These are phyloP conservation scores for Desmodesmus armatus DNA, from an alignment of 139 green algal species.

Conservation along the genomic window DNA sequence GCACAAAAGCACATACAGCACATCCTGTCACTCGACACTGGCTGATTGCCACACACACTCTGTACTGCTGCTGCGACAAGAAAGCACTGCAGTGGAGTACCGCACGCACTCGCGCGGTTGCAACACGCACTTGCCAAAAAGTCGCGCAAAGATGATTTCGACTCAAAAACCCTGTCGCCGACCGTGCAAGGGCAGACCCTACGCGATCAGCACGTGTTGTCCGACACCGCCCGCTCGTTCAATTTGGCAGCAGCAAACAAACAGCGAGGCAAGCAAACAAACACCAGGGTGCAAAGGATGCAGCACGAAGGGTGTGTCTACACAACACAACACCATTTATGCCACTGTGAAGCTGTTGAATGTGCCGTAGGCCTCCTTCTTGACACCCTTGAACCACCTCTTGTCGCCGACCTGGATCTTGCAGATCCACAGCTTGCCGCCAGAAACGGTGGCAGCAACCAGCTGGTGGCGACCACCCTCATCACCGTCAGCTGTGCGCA, in stretches of 20 bases:
- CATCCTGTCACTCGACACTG: too few relatives aligned
- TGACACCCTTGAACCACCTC: constrained; percentile 94
- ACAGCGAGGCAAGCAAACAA: background rate
- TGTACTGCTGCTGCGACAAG: too few relatives aligned
- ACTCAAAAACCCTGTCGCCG: background rate
- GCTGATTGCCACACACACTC: too few relatives aligned
- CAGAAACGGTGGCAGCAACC: constrained; percentile 88
- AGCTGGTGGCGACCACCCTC: constrained; percentile 98
- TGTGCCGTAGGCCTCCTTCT: constrained; percentile 73
- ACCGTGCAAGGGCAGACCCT: background rate
- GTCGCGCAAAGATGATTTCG: background rate
- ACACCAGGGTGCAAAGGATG: background rate
- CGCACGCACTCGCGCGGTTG: too few relatives aligned
- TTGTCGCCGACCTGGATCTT: constrained; percentile 95
- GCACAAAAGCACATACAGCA: too few relatives aligned
- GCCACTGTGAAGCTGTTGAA: constrained; percentile 90
- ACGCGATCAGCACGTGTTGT: background rate
- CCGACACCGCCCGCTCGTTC: background rate
- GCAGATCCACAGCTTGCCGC: constrained; percentile 91
- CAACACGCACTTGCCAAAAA: background rate
- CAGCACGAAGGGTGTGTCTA: background rate
- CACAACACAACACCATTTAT: too few relatives aligned
- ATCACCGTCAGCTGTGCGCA: constrained; percentile 88
- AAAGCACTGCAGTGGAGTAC: too few relatives aligned
- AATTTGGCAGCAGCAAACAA: background rate